Evolutionary conservation across 2,329 filamentous ascomycete species (phyloP), one percentile per base, ranked within the genome.

Genomic region (Biscogniauxia marginata): DNA sequence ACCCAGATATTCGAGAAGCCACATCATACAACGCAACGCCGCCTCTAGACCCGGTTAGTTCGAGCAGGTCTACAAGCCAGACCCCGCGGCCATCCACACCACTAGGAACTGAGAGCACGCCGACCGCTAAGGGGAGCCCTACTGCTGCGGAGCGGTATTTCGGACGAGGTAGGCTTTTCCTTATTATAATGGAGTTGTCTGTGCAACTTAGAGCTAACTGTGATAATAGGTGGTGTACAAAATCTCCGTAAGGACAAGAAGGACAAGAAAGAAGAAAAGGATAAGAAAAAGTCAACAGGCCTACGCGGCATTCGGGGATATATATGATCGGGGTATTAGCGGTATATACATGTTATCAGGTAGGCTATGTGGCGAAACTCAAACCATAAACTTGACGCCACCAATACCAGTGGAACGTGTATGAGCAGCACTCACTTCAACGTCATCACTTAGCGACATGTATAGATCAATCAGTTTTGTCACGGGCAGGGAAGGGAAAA

Each of bases 251-350:
- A 67, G 52, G 72, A 80, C 54, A 75, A 76, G 58, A 78, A 82
- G 62, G 79, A 83, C 2, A 75, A 74, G 64, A 82, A 81, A 58
- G 63, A 80, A 30, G 79, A 78, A 60, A 72, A 72, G 43, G 76
- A 79, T 5, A 59, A 49, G 48, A 78, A 79, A 9, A 77, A 75
- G 56, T 66, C 66, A 4, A 55, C 64, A 8, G 73, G 71, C 7
- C 68, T 76, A 22, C 69, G 73, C 20, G 71, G 72, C 13, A 76
- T 77, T 50, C 66, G 72, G n/a, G 71, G 72, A 8, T 71, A 74
- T 55, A 62, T 70, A 48, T 73, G 60, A 66, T 47, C 18, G 23
- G 25, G 13, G 16, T 16, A 30, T 16, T 49, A 50, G 30, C 7
- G 3, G 11, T 30, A 22, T n/a, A 30, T 52, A 34, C 43, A 16